A percentile compares a stretch with the other conserved stretches of the same genome.
Evolutionary conservation across 179 eudicot species (phyloP).

Genomic region (Beta macrorhiza): DNA sequence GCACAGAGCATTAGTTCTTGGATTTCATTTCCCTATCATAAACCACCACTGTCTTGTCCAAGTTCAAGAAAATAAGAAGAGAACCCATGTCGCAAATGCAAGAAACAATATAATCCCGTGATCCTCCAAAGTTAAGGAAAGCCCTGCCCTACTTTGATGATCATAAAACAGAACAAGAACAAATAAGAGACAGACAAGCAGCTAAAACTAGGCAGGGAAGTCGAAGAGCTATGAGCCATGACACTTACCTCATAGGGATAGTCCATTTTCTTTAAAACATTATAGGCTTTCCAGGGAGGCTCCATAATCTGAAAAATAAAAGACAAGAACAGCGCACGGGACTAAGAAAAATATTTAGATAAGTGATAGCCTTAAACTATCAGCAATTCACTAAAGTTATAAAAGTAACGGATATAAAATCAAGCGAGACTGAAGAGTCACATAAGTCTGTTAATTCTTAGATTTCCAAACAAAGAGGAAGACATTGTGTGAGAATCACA

Average conservation of each 20-base stretch:
- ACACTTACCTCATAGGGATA: conserved; percentile 77
- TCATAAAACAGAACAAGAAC: not conserved
- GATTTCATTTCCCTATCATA: too few relatives aligned
- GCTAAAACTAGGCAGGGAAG: not conserved
- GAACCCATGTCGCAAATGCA: not conserved
- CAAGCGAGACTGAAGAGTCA: not conserved
- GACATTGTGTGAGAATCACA: not conserved
- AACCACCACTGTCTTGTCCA: not conserved
- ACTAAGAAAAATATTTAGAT: not conserved
- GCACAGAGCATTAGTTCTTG: not conserved
- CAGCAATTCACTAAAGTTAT: conserved; percentile 13
- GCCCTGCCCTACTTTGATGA: conserved; percentile 2
- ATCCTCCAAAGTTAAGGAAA: not conserved
- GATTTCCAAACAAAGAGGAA: not conserved
- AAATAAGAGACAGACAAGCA: not conserved
- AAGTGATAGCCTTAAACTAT: not conserved
- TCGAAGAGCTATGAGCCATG: not conserved
- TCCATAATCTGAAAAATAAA: conserved; percentile 68
- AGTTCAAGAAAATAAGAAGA: not conserved
- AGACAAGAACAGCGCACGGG: not conserved
- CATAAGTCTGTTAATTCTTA: not conserved
- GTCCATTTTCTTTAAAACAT: conserved; percentile 75
- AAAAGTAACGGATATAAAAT: conserved; percentile 2
- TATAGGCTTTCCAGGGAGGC: conserved; percentile 92
- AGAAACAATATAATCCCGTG: too few relatives aligned